phyloP scores from a whole-genome alignment of 1,139 yeast genomes.

The Suzukiozyma palmioleophila region DNA sequence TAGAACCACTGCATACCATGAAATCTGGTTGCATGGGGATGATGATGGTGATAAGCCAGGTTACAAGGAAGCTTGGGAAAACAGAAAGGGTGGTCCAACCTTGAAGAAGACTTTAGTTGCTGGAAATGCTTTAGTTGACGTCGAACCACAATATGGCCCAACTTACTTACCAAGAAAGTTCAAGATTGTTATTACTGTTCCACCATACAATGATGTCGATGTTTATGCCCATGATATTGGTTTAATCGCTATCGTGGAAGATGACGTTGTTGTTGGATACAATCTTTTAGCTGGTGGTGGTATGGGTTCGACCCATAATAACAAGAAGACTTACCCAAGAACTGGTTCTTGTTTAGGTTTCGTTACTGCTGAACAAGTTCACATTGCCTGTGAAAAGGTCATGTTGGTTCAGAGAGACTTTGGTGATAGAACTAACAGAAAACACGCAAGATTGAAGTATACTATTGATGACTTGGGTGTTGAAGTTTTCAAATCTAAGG shows the following conservation, averaged over 20 bases:
- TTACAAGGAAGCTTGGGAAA: constrained; percentile 68
- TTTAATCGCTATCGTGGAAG: constrained; percentile 79
- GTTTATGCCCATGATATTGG: constrained; percentile 96
- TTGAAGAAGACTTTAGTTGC: constrained; percentile 80
- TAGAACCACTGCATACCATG: constrained; percentile 92
- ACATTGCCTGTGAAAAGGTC: constrained; percentile 81
- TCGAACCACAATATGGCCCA: constrained; percentile 85
- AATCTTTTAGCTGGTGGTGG: constrained; percentile 96
- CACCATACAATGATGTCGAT: constrained; percentile 96
- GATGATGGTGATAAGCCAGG: constrained; percentile 68
- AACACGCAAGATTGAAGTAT: constrained; percentile 96
- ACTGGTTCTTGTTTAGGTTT: constrained; percentile 86
- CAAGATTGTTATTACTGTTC: constrained; percentile 91
- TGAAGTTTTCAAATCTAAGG: constrained; percentile 72
- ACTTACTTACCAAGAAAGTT: constrained; percentile 93
- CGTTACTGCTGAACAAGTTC: constrained; percentile 62
- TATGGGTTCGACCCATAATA: constrained; percentile 98
- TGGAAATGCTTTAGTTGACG: constrained; percentile 79
- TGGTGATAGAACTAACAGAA: constrained; percentile 95
- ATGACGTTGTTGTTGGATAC: constrained; percentile 65
- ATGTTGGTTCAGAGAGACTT: constrained; percentile 92
- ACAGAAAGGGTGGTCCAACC: constrained; percentile 72
- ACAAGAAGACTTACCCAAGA: constrained; percentile 94
- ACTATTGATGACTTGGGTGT: constrained; percentile 91
- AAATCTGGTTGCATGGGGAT: constrained; percentile 91